These are phyloP conservation scores for Coemansia sp. DNA, from an alignment of 192 early-diverging fungal species.

Conservation along the genomic window DNA sequence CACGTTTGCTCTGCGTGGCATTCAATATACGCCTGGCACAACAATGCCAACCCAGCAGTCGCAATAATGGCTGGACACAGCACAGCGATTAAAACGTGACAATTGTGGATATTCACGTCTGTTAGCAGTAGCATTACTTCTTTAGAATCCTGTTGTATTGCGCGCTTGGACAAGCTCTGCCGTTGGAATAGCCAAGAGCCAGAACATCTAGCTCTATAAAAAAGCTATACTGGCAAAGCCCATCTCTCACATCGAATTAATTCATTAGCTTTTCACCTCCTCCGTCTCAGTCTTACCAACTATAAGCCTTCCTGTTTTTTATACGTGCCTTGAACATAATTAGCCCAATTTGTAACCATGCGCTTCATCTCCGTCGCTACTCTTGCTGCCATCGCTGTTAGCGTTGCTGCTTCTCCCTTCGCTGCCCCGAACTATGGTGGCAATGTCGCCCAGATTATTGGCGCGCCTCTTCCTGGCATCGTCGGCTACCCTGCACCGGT, in stretches of 20 bases:
- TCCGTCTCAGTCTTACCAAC: neutral
- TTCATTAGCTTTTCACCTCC: neutral
- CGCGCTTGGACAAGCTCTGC: neutral
- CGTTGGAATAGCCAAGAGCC: neutral
- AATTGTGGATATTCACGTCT: neutral
- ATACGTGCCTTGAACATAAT: neutral
- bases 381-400: conserved; percentile 22
- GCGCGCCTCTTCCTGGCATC: conserved; percentile 5
- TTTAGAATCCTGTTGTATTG: neutral
- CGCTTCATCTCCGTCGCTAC: conserved; percentile 30
- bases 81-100: neutral
- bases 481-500: conserved; percentile 5
- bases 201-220: neutral
- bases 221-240: neutral
- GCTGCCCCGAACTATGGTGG: conserved; percentile 42
- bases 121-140: neutral
- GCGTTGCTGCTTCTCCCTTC: conserved; percentile 31
- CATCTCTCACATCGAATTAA: neutral
- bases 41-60: neutral
- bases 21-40: neutral
- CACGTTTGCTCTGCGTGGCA: neutral
- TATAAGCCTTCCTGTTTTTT: neutral
- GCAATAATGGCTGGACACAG: neutral
- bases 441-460: conserved; percentile 25
- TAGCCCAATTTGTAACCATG: conserved; percentile 16